Evolutionary conservation across 1,284 basidiomycete species (phyloP).

Genomic region (Gyrodon tennesseensis): DNA sequence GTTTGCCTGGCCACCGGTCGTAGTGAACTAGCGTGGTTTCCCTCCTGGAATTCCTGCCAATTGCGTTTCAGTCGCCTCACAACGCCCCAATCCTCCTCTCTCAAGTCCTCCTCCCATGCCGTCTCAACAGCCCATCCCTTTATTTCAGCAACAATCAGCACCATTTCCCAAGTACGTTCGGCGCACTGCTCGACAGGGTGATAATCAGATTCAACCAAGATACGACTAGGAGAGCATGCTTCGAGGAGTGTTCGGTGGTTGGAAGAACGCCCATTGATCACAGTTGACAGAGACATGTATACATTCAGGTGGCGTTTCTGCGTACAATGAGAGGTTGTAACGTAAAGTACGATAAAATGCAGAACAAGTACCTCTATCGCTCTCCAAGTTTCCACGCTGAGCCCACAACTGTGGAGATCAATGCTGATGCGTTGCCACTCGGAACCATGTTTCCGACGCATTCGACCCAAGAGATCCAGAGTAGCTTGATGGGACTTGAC

Average conservation of each 20-base stretch:
- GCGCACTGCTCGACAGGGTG: slow-evolving; percentile 56
- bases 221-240: slow-evolving; percentile 57
- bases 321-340: slow-evolving; percentile 19
- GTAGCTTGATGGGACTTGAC: slow-evolving; percentile 71
- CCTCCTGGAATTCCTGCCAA: slow-evolving; percentile 60
- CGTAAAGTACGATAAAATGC: slow-evolving; percentile 1
- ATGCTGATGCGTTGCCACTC: slow-evolving; percentile 64
- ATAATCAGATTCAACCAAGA: slow-evolving; percentile 79
- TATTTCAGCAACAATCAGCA: slow-evolving; percentile 60
- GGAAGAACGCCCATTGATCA: slow-evolving; percentile 68
- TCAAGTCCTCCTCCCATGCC: slow-evolving; percentile 52
- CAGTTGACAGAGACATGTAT: slow-evolving; percentile 76
- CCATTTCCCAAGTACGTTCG: slow-evolving; percentile 67
- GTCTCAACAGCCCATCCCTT: slow-evolving; percentile 68
- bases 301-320: slow-evolving; percentile 68
- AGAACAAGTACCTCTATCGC: slow-evolving; percentile 58
- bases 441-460: slow-evolving; percentile 54
- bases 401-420: slow-evolving; percentile 76
- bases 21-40: slow-evolving; percentile 45
- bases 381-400: slow-evolving; percentile 67
- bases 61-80: slow-evolving; percentile 66
- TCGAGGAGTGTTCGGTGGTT: slow-evolving; percentile 61
- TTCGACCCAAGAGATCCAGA: slow-evolving; percentile 57
- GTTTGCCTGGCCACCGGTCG: slow-evolving; percentile 2
- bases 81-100: slow-evolving; percentile 56